Evolutionary conservation across 352 stramenopile genomes (phyloP).

Genomic region (Globisporangium acanthophoron): DNA sequence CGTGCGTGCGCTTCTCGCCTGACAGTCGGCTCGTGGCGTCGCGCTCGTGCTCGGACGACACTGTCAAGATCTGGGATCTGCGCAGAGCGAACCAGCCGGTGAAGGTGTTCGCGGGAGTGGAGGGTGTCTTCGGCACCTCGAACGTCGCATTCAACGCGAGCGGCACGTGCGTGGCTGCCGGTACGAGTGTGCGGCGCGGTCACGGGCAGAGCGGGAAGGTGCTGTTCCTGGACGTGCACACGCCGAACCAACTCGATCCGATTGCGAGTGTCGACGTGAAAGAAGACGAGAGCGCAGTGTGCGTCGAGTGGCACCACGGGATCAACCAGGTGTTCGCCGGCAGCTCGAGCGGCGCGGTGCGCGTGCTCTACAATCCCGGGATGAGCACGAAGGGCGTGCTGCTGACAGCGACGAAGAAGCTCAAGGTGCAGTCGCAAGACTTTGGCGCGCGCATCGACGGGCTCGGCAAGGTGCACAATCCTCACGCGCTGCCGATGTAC

Average conservation of each 20-base stretch:
- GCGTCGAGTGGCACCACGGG: slow-evolving; percentile 77
- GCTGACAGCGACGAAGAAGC: slow-evolving; percentile 76
- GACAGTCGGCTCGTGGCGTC: slow-evolving; percentile 59
- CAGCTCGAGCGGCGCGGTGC: slow-evolving; percentile 51
- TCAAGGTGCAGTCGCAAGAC: slow-evolving; percentile 47
- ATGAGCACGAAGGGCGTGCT: slow-evolving; percentile 78
- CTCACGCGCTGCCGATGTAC: slow-evolving; percentile 78
- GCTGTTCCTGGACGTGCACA: slow-evolving; percentile 76
- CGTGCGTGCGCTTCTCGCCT: slow-evolving; percentile 67
- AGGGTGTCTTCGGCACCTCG: slow-evolving; percentile 68
- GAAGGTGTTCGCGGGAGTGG: slow-evolving; percentile 54
- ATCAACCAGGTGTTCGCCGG: slow-evolving; percentile 85
- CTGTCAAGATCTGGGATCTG: slow-evolving; percentile 80
- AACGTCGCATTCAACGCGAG: slow-evolving; percentile 78
- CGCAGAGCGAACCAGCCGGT: slow-evolving; percentile 51
- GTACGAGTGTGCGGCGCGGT: slow-evolving; percentile 68
- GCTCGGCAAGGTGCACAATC: slow-evolving; percentile 69
- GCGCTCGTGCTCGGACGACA: slow-evolving; percentile 71
- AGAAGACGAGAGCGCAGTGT: slow-evolving; percentile 74
- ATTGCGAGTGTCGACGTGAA: slow-evolving; percentile 67
- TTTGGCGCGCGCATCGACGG: slow-evolving; percentile 66
- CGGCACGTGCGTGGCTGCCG: slow-evolving; percentile 60
- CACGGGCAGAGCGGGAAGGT: slow-evolving; percentile 46
- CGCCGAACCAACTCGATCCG: slow-evolving; percentile 36
- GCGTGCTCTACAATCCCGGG: slow-evolving; percentile 63